Percentiles rank a stretch among this genome's conserved stretches.
phyloP scores from a whole-genome alignment of 2,329 filamentous ascomycete genomes.

The Incumbomyces lentus region DNA sequence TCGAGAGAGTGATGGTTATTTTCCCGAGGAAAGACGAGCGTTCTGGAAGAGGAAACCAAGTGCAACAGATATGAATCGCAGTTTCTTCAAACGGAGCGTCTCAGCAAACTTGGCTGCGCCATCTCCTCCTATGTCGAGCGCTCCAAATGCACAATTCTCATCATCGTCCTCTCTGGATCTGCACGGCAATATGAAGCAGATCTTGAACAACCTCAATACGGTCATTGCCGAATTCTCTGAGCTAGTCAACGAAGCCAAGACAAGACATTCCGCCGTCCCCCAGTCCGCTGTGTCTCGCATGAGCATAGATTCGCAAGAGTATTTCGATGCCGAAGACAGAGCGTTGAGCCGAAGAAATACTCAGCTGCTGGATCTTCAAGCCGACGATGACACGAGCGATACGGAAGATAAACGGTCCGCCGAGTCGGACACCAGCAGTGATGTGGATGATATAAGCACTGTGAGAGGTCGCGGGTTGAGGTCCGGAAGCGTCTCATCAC shows the following conservation, averaged over 20 bases:
- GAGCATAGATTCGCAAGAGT: constrained; percentile 87
- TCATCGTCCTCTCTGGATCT: constrained; percentile 51
- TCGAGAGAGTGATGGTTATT: constrained; percentile 26
- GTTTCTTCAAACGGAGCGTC: constrained; percentile 38
- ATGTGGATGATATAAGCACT: constrained; percentile 39
- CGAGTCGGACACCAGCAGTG: constrained; percentile 56
- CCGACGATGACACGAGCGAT: constrained; percentile 41
- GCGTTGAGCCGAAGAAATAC: constrained; percentile 36
- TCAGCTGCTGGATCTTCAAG: constrained; percentile 64
- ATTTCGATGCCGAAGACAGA: constrained; percentile 79
- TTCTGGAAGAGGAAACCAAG: constrained; percentile 92
- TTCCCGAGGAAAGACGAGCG: constrained; percentile 49
- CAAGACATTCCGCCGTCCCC: constrained; percentile 53
- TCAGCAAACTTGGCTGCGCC: constrained; percentile 45
- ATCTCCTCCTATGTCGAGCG: constrained; percentile 23
- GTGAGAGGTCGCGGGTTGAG: constrained; percentile 21
- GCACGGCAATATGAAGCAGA: constrained; percentile 69
- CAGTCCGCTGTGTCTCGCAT: constrained; percentile 44
- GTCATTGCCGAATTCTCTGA: constrained; percentile 74
- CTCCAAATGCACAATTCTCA: neutral
- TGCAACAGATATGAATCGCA: constrained; percentile 29
- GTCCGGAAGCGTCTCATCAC: constrained; percentile 31
- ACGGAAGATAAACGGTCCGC: constrained; percentile 38
- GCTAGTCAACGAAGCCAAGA: constrained; percentile 68
- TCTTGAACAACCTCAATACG: constrained; percentile 75